These are phyloP conservation scores for Tulasnella sp. DNA, from an alignment of 768 basidiomycete species.

Conservation along the genomic window DNA sequence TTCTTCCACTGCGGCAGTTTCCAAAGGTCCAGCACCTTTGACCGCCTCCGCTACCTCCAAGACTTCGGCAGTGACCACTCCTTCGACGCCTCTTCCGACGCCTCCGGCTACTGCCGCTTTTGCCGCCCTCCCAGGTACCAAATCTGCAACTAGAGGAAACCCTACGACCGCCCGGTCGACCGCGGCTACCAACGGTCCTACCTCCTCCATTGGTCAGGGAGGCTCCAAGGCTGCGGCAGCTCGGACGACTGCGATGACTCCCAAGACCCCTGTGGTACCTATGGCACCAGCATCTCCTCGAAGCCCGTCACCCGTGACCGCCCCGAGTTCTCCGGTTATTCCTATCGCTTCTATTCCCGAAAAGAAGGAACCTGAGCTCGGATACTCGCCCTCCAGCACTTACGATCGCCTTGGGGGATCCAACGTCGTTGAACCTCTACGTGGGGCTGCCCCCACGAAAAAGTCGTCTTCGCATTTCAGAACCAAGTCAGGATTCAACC, in stretches of 20 bases:
- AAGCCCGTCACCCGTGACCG: background rate
- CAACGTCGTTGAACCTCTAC: background rate
- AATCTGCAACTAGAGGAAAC: no score
- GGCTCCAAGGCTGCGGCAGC: no score
- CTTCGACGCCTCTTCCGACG: no score
- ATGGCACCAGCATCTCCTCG: background rate
- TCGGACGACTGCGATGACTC: background rate
- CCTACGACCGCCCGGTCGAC: no score
- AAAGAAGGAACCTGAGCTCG: background rate
- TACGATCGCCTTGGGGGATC: background rate
- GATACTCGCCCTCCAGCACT: background rate
- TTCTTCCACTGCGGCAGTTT: no score
- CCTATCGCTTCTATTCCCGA: background rate
- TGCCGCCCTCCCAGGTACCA: no score
- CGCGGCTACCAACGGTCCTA: background rate
- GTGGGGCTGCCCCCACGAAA: background rate
- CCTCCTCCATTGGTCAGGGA: no score
- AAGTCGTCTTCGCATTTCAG: background rate
- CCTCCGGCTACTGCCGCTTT: no score
- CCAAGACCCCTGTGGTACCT: background rate
- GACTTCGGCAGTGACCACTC: no score
- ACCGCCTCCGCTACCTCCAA: no score
- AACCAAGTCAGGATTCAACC: background rate
- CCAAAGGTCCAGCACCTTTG: no score
- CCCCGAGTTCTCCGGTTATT: background rate